These are phyloP conservation scores for Zygoascus flipseniorum DNA, from an alignment of 805 yeast genomes.

Conservation along the genomic window DNA sequence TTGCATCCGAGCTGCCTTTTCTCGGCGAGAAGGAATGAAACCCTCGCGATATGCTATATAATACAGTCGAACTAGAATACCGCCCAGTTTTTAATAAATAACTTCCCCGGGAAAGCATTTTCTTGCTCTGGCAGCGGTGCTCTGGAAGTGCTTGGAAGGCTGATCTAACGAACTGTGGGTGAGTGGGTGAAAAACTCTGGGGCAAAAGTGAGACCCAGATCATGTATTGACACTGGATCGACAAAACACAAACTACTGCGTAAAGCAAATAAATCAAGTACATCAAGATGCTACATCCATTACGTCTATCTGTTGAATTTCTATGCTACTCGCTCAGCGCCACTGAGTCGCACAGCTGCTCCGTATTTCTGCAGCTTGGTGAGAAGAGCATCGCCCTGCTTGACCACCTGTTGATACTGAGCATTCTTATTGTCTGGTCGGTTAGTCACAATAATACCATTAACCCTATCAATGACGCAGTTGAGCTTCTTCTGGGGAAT, in stretches of 20 bases:
- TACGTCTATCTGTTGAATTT: not conserved
- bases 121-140: too few species aligned
- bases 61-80: not conserved
- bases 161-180: too few species aligned
- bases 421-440: slow-evolving; percentile 94
- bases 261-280: not conserved
- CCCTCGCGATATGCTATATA: too few species aligned
- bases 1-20: not conserved
- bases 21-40: too few species aligned
- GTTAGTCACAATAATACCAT: slow-evolving; percentile 87
- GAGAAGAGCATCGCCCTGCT: slow-evolving; percentile 85
- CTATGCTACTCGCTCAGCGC: slow-evolving; percentile 49
- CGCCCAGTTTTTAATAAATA: not conserved
- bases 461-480: slow-evolving; percentile 92
- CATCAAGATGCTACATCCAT: not conserved
- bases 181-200: too few species aligned
- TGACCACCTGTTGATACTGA: slow-evolving; percentile 80
- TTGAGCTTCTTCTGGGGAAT: slow-evolving; percentile 90
- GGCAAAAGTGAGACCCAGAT: too few species aligned
- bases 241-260: not conserved
- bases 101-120: not conserved
- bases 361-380: slow-evolving; percentile 95
- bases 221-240: too few species aligned
- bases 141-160: too few species aligned
- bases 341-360: slow-evolving; percentile 92